Conservation (phyloP, 805 yeast genomes). For the Barnettozyma salicaria region DNA sequence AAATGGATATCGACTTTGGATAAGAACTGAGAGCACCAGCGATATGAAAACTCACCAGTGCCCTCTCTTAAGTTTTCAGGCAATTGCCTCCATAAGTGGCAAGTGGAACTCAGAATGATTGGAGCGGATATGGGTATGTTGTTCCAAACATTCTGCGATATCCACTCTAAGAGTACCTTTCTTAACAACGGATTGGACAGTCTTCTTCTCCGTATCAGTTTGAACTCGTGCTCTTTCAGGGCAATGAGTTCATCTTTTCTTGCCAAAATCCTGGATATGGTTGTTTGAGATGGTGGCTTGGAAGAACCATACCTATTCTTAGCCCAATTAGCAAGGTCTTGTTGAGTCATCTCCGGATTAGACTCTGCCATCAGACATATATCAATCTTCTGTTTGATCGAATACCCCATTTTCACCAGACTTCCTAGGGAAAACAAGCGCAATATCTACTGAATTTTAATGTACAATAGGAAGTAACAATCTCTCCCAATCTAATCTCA, state of each 20-base stretch:
- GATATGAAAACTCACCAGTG: constrained; percentile 56
- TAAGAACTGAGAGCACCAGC: constrained; percentile 46
- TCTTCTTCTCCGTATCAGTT: constrained; percentile 40
- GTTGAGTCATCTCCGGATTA: constrained; percentile 64
- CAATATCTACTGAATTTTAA: too few species aligned
- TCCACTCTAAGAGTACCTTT: constrained; percentile 63
- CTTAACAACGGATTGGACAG: constrained; percentile 49
- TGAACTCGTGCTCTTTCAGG: constrained; percentile 45
- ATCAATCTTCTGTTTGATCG: constrained; percentile 57
- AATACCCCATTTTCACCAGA: constrained; percentile 52
- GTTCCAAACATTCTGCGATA: constrained; percentile 62
- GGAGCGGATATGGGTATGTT: constrained; percentile 60
- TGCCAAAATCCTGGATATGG: constrained; percentile 55
- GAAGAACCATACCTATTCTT: constrained; percentile 44
- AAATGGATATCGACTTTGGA: constrained; percentile 46
- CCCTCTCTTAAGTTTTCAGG: constrained; percentile 53
- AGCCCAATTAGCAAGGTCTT: constrained; percentile 62
- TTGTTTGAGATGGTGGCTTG: constrained; percentile 60
- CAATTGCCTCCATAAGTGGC: constrained; percentile 55
- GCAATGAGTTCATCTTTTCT: constrained; percentile 49
- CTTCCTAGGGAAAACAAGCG: too few species aligned
- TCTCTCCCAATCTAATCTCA: too few species aligned
- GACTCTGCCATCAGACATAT: constrained; percentile 62
- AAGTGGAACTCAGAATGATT: constrained; percentile 56
- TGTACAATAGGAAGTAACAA: too few species aligned